Evolutionary conservation across 2,329 filamentous ascomycete species (phyloP), one percentile per base, ranked within the genome.

Genomic region (Claviceps arundinis): DNA sequence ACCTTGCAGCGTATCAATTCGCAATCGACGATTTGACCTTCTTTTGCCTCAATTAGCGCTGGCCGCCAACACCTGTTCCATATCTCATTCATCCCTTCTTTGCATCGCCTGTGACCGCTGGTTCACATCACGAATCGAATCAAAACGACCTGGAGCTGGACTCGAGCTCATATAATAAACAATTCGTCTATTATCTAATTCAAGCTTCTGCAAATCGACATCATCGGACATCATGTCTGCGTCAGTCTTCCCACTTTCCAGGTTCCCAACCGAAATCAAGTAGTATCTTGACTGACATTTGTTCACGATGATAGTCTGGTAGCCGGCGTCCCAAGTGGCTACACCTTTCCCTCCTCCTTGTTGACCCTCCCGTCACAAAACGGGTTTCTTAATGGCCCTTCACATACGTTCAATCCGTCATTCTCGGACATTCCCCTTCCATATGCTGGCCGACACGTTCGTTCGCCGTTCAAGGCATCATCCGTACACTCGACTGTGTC

Each of bases 401-500:
- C 56, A 61, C 78, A 74, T 63, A 70, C 71, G 55, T 81, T 80
- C 67, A 77, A 82, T 59, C 68, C 75, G 45, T 73, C 76, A 52
- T 68, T 82, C 53, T 69, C 80, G 57, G 75, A 80, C 57, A 72
- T 80, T 55, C 70, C 77, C 57, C 72, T 80, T 55, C 70, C 77
- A 24, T 79, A 70, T 65, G 65, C 66, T 64, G 69, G 68, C 55
- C 72, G 70, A 57, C 81, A 87, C 65, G 74, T 72, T 65, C 80
- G 81, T 63, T 80, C 79, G 61, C 74, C 76, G 54, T 87, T 84
- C 58, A 79, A 81, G 61, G 76, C 77, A 49, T 86, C 77, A 47
- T 86, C 85, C 56, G 70, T 80, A 61, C 85, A 82, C 72, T 71
- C 68, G 9, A 53, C 58, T 50, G 77, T 85, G 65, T 87, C 84